phyloP scores from a whole-genome alignment of 495 filamentous ascomycete species.

The Xanthoparmelia taractica region DNA sequence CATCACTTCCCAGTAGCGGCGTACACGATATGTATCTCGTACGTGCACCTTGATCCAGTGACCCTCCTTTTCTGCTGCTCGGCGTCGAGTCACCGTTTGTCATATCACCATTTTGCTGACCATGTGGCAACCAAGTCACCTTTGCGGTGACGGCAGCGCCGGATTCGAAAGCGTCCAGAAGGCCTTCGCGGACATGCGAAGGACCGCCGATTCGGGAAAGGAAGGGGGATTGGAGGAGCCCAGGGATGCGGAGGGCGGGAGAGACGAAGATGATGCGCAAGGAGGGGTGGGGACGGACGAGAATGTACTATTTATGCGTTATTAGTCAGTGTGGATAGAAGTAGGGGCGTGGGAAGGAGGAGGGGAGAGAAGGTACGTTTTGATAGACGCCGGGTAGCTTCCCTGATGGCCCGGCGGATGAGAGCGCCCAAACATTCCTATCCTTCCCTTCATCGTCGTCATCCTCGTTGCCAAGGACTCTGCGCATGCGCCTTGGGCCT shows the following conservation, averaged over 20 bases:
- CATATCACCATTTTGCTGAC: slow-evolving; percentile 7
- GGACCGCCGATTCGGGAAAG: slow-evolving; percentile 53
- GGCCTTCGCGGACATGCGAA: slow-evolving; percentile 42
- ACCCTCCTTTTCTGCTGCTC: slow-evolving; percentile 24
- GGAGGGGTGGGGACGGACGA: slow-evolving; percentile 53
- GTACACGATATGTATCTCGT: slow-evolving; percentile 57
- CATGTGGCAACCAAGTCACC: slow-evolving; percentile 46
- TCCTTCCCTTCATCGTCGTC: slow-evolving; percentile 27
- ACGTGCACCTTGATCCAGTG: slow-evolving; percentile 37
- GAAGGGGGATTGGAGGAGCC: slow-evolving; percentile 57
- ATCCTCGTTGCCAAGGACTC: slow-evolving; percentile 22
- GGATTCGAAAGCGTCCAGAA: slow-evolving; percentile 46
- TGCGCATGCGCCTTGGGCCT: slow-evolving; percentile 10
- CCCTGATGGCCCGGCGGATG: slow-evolving; percentile 26
- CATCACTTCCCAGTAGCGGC: slow-evolving; percentile 49
- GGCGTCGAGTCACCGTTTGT: slow-evolving; percentile 4
- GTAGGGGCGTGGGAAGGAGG: slow-evolving; percentile 2
- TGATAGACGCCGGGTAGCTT: slow-evolving; percentile 43
- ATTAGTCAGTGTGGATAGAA: slow-evolving; percentile 23
- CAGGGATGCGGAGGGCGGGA: slow-evolving; percentile 55
- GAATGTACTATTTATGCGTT: slow-evolving; percentile 52
- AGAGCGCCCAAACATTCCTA: slow-evolving; percentile 22
- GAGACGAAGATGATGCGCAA: slow-evolving; percentile 59
- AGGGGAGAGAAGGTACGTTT: slow-evolving; percentile 30
- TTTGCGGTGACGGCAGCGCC: slow-evolving; percentile 54